A percentile compares a stretch with the other conserved stretches of the same genome.
Evolutionary conservation across 805 yeast species (phyloP).

Genomic region (Candida fluviatilis): DNA sequence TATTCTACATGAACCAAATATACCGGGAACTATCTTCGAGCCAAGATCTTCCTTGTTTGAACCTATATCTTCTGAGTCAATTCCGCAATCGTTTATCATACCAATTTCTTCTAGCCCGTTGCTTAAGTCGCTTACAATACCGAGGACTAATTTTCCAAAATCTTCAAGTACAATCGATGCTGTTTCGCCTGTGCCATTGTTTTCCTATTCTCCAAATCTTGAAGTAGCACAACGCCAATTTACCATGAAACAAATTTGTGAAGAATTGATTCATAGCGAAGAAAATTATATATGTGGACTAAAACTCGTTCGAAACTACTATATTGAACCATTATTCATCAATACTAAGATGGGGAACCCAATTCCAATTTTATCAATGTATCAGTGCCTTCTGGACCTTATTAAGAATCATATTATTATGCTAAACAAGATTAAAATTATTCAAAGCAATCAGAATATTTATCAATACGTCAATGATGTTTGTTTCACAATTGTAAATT

Average conservation of each 20-base stretch:
- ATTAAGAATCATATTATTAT: conserved; percentile 21
- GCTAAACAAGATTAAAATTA: conserved; percentile 14
- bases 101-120: too few relatives aligned
- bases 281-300: conserved; percentile 43
- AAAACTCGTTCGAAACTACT: conserved; percentile 38
- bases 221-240: conserved; percentile 1
- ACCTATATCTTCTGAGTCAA: background rate
- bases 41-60: background rate
- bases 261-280: conserved; percentile 50
- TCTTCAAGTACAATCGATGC: conserved; percentile 5
- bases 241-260: conserved; percentile 26
- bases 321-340: conserved; percentile 35
- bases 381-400: conserved; percentile 11
- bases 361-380: conserved; percentile 8
- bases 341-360: conserved; percentile 28
- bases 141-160: too few relatives aligned
- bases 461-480: background rate
- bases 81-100: background rate
- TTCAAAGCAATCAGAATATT: background rate
- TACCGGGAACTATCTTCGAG: background rate
- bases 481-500: background rate
- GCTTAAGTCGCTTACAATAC: too few relatives aligned
- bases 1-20: background rate
- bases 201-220: conserved; percentile 16
- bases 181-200: conserved; percentile 17